Conservation (phyloP, 306 rosid species). For the Rosa multiflora region DNA sequence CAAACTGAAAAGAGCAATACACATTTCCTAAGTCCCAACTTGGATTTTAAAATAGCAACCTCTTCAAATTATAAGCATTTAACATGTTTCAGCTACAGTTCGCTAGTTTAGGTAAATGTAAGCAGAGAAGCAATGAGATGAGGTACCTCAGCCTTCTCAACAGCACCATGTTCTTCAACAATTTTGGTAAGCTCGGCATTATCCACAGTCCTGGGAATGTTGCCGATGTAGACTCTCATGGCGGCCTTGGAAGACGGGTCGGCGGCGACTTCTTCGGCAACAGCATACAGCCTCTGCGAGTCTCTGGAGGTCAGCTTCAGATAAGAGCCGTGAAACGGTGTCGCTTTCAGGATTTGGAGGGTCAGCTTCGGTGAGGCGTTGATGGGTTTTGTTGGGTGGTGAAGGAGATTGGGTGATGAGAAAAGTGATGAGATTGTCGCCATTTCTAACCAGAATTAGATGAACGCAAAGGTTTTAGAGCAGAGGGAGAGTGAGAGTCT, state of each 20-base stretch:
- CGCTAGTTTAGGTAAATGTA: too few species aligned
- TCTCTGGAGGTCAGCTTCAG: conserved; percentile 13
- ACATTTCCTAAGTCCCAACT: background rate
- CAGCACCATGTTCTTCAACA: conserved; percentile 77
- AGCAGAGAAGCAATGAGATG: background rate
- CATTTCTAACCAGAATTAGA: conserved; percentile 34
- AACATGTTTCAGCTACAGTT: too few species aligned
- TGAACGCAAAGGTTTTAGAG: background rate
- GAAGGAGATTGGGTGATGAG: conserved; percentile 46
- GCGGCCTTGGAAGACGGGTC: conserved; percentile 48
- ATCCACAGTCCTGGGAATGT: conserved; percentile 71
- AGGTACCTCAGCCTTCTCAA: conserved; percentile 86
- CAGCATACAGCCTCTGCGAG: conserved; percentile 43
- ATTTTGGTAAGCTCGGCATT: conserved; percentile 65
- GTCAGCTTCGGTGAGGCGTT: conserved; percentile 33
- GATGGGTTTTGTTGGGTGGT: conserved; percentile 34
- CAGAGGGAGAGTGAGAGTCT: background rate
- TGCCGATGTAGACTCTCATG: conserved; percentile 76
- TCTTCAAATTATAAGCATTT: too few species aligned
- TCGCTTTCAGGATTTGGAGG: conserved; percentile 26
- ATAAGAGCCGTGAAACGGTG: conserved; percentile 34
- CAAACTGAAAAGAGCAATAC: background rate
- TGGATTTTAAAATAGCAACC: too few species aligned
- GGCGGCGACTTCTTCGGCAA: conserved; percentile 52
- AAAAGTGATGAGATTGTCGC: conserved; percentile 55